These are phyloP conservation scores for Septoria linicola DNA, from an alignment of 2,329 filamentous ascomycete species.

Conservation along the genomic window DNA sequence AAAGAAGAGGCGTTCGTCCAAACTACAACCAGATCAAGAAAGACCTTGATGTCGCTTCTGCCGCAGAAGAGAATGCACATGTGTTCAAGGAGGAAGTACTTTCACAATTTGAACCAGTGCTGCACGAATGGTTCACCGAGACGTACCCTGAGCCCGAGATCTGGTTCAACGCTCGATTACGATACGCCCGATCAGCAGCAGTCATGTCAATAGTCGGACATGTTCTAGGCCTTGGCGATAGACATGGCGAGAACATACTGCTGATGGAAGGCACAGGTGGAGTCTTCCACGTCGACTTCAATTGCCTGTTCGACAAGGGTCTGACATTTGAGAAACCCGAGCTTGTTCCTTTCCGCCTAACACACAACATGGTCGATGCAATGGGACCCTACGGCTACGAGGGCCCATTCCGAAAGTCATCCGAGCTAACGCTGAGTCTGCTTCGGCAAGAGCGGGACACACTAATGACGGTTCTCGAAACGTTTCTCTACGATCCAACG, in stretches of 20 bases:
- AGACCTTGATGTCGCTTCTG: constrained; percentile 65
- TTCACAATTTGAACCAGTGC: constrained; percentile 72
- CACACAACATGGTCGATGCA: constrained; percentile 97
- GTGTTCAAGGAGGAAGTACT: constrained; percentile 70
- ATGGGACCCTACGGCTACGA: constrained; percentile 96
- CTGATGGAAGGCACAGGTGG: constrained; percentile 92
- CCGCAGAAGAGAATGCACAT: constrained; percentile 58
- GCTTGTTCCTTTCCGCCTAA: constrained; percentile 90
- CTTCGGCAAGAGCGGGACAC: constrained; percentile 92
- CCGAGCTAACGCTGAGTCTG: constrained; percentile 81
- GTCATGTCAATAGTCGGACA: constrained; percentile 99
- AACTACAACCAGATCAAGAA: constrained; percentile 66
- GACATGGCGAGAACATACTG: constrained; percentile 95
- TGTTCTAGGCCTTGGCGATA: constrained; percentile 86
- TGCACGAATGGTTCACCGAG: constrained; percentile 93
- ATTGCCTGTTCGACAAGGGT: constrained; percentile 98
- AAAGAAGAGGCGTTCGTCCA: constrained; percentile 65
- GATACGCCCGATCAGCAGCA: constrained; percentile 89
- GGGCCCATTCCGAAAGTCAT: constrained; percentile 83
- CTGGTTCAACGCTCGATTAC: constrained; percentile 86
- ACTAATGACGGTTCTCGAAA: constrained; percentile 94
- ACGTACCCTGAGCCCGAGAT: constrained; percentile 89
- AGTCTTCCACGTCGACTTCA: constrained; percentile 97
- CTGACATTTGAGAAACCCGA: constrained; percentile 94
- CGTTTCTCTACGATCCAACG: constrained; percentile 95